Conservation (phyloP, 176 grass and related monocot genomes). For the Aegilops umbellulata region DNA sequence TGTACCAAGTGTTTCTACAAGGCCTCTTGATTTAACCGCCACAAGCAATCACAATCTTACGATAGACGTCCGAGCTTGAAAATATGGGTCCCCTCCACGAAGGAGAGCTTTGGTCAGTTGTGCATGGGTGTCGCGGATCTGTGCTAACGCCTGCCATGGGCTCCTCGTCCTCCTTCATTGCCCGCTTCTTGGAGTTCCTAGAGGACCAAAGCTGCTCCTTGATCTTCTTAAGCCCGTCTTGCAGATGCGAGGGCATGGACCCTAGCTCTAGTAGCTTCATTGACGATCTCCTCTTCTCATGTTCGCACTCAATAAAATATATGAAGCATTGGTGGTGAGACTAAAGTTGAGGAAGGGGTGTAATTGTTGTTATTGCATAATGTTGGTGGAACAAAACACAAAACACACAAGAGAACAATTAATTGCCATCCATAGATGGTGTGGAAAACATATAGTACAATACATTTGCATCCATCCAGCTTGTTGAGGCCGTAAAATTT, state of each 20-base stretch:
- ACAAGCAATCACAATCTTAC: constrained; percentile 78
- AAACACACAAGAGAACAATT: no score
- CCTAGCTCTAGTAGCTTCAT: constrained; percentile 54
- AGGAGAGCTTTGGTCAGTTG: constrained; percentile 59
- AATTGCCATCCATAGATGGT: no score
- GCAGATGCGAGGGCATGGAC: constrained; percentile 52
- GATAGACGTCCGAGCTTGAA: constrained; percentile 71
- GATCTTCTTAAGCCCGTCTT: constrained; percentile 67
- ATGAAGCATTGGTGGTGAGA: no score
- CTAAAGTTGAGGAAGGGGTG: no score
- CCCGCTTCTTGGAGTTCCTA: constrained; percentile 53
- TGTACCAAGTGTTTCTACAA: constrained; percentile 67
- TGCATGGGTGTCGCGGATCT: constrained; percentile 33
- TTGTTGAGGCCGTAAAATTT: no score
- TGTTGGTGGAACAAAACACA: no score
- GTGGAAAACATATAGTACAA: no score
- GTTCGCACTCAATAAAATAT: not conserved
- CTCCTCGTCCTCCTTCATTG: constrained; percentile 65
- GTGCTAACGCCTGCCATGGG: constrained; percentile 38
- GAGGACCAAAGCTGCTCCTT: constrained; percentile 67
- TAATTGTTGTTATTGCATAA: no score
- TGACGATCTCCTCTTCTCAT: constrained; percentile 57
- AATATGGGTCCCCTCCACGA: constrained; percentile 47
- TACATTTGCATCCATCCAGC: no score
- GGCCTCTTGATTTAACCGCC: constrained; percentile 76